A percentile compares a stretch with the other conserved stretches of the same genome.
phyloP scores from a whole-genome alignment of 1,284 basidiomycete species.

The Erythrobasidium hasegawianum region DNA sequence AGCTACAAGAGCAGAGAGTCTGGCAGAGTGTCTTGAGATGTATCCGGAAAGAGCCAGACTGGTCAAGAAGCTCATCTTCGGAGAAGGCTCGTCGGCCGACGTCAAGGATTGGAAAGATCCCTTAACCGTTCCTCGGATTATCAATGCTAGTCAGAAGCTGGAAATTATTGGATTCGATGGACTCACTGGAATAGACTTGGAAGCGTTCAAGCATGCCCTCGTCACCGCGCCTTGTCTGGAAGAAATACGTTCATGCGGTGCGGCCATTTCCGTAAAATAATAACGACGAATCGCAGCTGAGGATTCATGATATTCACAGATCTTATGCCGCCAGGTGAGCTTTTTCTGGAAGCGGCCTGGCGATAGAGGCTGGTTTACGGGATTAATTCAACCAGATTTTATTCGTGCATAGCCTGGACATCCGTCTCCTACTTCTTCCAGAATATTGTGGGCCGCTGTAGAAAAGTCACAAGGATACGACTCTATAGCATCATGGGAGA shows the following conservation, averaged over 20 bases:
- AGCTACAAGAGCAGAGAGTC: background rate
- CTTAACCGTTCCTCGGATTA: conserved; percentile 7
- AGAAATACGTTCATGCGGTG: conserved; percentile 23
- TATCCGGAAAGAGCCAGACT: background rate
- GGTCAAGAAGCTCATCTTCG: conserved; percentile 10
- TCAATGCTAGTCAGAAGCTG: conserved; percentile 4
- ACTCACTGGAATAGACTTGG: conserved; percentile 11
- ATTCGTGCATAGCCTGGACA: conserved; percentile 8
- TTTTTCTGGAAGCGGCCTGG: too few species aligned
- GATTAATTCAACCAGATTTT: too few species aligned
- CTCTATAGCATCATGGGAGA: conserved; percentile 1
- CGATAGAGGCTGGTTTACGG: too few species aligned
- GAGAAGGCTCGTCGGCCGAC: conserved; percentile 13
- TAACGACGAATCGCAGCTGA: background rate
- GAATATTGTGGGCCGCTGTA: conserved; percentile 1
- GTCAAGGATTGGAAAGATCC: conserved; percentile 8
- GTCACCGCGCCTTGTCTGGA: background rate
- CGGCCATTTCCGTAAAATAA: too few species aligned
- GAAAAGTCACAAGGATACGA: background rate
- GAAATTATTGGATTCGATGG: conserved; percentile 24
- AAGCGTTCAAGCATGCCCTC: conserved; percentile 5
- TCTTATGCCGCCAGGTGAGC: background rate
- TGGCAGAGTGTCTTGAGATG: background rate
- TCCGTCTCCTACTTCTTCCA: conserved; percentile 15
- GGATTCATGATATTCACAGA: background rate